Conservation (phyloP, 139 green algal species). For the Pleodorina starrii region DNA sequence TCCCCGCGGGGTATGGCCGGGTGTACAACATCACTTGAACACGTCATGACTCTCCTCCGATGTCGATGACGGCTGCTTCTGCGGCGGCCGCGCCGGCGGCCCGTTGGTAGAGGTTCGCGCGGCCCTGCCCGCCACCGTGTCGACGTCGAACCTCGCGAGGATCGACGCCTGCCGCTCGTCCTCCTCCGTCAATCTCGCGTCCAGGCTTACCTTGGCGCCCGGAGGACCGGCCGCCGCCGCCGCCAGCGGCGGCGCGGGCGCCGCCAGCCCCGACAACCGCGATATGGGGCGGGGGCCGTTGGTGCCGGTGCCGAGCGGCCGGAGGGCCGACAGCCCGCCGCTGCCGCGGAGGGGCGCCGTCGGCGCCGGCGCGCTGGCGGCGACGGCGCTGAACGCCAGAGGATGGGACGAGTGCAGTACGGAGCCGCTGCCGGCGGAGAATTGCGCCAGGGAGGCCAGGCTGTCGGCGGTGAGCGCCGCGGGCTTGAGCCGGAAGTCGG, state of each 20-base stretch:
- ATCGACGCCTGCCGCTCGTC: conserved; percentile 2
- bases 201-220: not conserved
- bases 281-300: not conserved
- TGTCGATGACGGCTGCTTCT: not conserved
- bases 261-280: not conserved
- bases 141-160: conserved; percentile 7
- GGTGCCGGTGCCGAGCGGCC: not conserved
- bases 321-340: not conserved
- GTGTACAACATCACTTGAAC: conserved; percentile 30
- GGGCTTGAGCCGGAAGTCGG: conserved; percentile 9
- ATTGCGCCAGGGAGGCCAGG: conserved; percentile 24
- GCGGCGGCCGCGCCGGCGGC: not conserved
- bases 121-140: not conserved
- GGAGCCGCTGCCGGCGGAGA: not conserved
- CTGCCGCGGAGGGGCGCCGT: not conserved
- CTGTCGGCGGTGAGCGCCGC: conserved; percentile 31
- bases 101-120: too few species aligned
- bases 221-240: not conserved
- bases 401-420: conserved; percentile 23
- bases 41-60: conserved; percentile 9
- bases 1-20: too few species aligned
- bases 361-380: not conserved
- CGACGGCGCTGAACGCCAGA: conserved; percentile 16
- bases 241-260: not conserved
- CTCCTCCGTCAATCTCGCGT: not conserved